Percentiles rank a stretch among this genome's conserved stretches.
Conservation (phyloP, 768 basidiomycete species). For the Mycena floridula region DNA sequence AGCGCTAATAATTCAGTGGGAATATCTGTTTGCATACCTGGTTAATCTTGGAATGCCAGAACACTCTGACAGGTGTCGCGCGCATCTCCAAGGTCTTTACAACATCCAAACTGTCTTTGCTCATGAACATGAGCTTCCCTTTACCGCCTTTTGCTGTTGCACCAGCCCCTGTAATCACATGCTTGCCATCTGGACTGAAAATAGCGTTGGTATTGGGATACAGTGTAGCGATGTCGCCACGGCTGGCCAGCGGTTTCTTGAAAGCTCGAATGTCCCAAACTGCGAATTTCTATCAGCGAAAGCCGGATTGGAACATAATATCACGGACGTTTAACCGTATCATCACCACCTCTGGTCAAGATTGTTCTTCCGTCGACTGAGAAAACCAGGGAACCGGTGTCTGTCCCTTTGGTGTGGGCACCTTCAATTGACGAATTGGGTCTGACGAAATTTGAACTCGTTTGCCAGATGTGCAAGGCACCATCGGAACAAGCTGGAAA, state of each 20-base stretch:
- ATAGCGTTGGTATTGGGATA: constrained; percentile 93
- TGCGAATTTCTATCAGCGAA: constrained; percentile 20
- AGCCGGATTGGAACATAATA: constrained; percentile 3
- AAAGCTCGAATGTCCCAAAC: constrained; percentile 94
- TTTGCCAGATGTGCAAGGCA: constrained; percentile 88
- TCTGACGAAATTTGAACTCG: constrained; percentile 87
- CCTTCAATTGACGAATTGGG: constrained; percentile 83
- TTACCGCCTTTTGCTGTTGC: constrained; percentile 58
- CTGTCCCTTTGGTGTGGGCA: constrained; percentile 82
- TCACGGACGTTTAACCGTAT: constrained; percentile 92
- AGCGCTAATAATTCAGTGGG: constrained; percentile 1
- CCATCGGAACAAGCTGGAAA: constrained; percentile 82
- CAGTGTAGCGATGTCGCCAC: constrained; percentile 58
- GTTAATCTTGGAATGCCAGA: constrained; percentile 98
- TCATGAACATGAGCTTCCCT: constrained; percentile 71
- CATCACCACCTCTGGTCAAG: constrained; percentile 88
- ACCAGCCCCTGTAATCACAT: constrained; percentile 79
- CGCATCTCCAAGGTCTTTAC: constrained; percentile 64
- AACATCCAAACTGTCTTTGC: constrained; percentile 62
- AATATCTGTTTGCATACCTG: constrained; percentile 49
- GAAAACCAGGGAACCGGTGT: constrained; percentile 83
- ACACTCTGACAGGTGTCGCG: constrained; percentile 80
- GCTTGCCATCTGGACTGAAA: constrained; percentile 92
- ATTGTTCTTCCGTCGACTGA: constrained; percentile 84
- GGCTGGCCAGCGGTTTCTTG: constrained; percentile 80